Conservation (phyloP, 495 filamentous ascomycete species). For the Neurospora africana region DNA sequence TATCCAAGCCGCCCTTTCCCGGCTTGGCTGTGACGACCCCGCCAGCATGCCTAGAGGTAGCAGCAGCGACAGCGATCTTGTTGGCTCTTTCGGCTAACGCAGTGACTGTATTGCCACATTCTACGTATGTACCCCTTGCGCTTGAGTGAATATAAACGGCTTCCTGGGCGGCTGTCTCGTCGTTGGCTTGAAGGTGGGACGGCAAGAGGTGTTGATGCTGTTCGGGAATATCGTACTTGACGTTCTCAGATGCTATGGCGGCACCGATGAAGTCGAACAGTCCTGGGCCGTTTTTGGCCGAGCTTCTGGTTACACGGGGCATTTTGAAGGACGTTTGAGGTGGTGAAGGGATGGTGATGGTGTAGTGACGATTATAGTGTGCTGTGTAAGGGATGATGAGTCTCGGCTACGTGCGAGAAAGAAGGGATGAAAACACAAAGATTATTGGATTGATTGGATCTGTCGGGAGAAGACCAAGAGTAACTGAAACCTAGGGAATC, state of each 20-base stretch:
- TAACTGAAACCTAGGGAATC: not conserved
- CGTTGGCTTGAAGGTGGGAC: not conserved
- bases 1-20: not conserved
- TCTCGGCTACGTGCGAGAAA: not conserved
- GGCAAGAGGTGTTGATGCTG: not conserved
- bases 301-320: not conserved
- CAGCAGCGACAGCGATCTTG: not conserved
- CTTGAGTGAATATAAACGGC: not conserved
- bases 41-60: not conserved
- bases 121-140: not conserved
- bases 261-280: not conserved
- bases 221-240: not conserved
- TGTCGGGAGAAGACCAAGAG: not conserved
- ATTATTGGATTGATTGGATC: not conserved
- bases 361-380: not conserved
- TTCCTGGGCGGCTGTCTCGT: not conserved
- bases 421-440: not conserved
- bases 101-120: too few species aligned
- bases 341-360: not conserved
- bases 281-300: not conserved
- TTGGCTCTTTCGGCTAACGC: not conserved
- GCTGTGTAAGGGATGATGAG: not conserved
- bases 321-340: not conserved
- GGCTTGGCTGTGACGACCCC: not conserved
- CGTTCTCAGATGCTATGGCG: not conserved